Percentiles rank a stretch among this genome's conserved stretches.
phyloP scores from a whole-genome alignment of 768 basidiomycete genomes.

The Dioszegia hungarica region DNA sequence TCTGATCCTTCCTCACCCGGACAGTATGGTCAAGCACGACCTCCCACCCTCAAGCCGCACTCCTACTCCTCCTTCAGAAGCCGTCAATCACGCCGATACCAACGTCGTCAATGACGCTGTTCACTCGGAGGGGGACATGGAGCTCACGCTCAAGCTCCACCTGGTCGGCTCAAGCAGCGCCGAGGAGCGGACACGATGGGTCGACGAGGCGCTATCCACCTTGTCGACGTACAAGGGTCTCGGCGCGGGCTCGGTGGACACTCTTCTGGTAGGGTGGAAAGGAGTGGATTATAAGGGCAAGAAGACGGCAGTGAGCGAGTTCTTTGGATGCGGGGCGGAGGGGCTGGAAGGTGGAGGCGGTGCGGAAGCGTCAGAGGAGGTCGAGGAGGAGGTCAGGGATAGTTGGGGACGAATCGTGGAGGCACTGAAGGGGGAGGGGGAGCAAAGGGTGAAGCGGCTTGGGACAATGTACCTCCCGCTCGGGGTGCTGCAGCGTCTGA shows the following conservation, averaged over 20 bases:
- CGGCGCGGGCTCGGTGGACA: constrained; percentile 22
- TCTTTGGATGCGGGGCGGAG: constrained; percentile 40
- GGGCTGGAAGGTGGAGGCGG: constrained; percentile 20
- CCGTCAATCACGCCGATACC: neutral
- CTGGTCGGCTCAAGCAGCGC: constrained; percentile 13
- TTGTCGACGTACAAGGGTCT: constrained; percentile 24
- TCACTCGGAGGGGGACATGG: constrained; percentile 11
- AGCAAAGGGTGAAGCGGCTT: constrained; percentile 17
- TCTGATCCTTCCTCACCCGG: constrained; percentile 30
- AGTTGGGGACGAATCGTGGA: constrained; percentile 16
- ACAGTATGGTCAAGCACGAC: constrained; percentile 34
- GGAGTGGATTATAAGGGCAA: constrained; percentile 44
- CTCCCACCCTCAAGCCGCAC: constrained; percentile 6
- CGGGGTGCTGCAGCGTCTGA: constrained; percentile 13
- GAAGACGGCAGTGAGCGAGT: constrained; percentile 25
- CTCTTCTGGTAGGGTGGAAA: constrained; percentile 42
- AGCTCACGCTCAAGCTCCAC: constrained; percentile 38
- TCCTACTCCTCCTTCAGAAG: neutral
- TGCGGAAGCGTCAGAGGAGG: constrained; percentile 13
- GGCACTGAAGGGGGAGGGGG: neutral
- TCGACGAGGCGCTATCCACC: constrained; percentile 15
- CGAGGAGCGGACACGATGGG: constrained; percentile 6
- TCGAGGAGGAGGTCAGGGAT: constrained; percentile 19
- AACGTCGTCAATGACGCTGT: neutral
- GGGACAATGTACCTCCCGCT: constrained; percentile 42